These are phyloP conservation scores for Piedraia hortae DNA, from an alignment of 2,329 filamentous ascomycete genomes.

Conservation along the genomic window DNA sequence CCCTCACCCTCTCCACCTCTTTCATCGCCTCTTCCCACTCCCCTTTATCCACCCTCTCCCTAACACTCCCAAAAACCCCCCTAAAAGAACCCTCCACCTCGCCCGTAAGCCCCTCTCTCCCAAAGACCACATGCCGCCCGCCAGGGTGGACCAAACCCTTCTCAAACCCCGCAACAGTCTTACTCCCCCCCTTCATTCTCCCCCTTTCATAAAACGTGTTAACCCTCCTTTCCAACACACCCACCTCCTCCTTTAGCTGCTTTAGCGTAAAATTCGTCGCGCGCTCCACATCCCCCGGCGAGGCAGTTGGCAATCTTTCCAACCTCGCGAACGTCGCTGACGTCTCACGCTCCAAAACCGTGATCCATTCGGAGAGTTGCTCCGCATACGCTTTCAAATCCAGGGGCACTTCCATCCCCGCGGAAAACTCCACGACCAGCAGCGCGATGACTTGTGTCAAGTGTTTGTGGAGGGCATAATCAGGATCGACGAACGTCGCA, in stretches of 20 bases:
- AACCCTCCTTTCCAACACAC: too few species aligned
- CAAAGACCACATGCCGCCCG: too few species aligned
- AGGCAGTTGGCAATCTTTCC: constrained; percentile 1
- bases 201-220: too few species aligned
- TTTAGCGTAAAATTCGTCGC: constrained; percentile 2
- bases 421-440: constrained; percentile 60
- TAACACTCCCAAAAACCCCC: too few species aligned
- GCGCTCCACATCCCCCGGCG: constrained; percentile 1
- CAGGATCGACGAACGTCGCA: constrained; percentile 47
- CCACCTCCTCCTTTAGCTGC: constrained; percentile 23
- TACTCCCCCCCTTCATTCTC: too few species aligned
- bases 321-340: constrained; percentile 1
- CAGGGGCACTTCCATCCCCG: constrained; percentile 57
- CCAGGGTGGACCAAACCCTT: too few species aligned
- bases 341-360: constrained; percentile 1
- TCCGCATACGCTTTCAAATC: constrained; percentile 49
- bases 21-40: too few species aligned
- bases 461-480: constrained; percentile 49
- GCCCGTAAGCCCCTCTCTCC: too few species aligned
- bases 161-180: too few species aligned
- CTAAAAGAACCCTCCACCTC: too few species aligned
- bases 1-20: too few species aligned
- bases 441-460: constrained; percentile 58
- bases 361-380: constrained; percentile 9
- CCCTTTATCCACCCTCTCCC: too few species aligned